These are phyloP conservation scores for Candida sanyaensis DNA, from an alignment of 1,139 yeast genomes.

Conservation along the genomic window DNA sequence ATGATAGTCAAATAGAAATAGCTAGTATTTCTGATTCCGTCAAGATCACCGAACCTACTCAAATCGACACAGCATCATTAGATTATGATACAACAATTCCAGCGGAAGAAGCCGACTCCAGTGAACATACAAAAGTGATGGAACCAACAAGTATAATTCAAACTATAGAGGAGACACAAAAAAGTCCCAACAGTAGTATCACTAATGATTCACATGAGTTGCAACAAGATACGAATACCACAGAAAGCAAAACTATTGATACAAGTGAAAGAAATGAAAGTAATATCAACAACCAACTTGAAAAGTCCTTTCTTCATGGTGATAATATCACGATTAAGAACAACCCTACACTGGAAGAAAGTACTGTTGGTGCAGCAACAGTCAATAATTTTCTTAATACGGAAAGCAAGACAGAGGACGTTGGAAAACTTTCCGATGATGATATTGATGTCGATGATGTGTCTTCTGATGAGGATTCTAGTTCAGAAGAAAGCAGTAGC, in stretches of 20 bases:
- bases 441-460: constrained; percentile 25
- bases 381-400: constrained; percentile 2
- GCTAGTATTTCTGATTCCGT: no score
- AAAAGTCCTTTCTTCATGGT: not conserved
- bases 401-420: constrained; percentile 8
- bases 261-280: not conserved
- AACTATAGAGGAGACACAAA: not conserved
- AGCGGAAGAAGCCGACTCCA: no score
- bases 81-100: no score
- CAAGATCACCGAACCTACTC: no score
- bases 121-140: no score
- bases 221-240: no score
- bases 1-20: no score
- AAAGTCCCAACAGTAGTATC: not conserved
- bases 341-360: not conserved
- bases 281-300: not conserved
- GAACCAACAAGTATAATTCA: no score
- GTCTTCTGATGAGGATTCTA: constrained; percentile 14
- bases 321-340: not conserved
- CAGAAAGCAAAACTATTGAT: not conserved
- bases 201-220: not conserved
- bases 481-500: constrained; percentile 1
- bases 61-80: no score
- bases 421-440: constrained; percentile 28
- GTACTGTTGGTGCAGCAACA: not conserved